Evolutionary conservation across 176 grass and related monocot genomes (phyloP).

Genomic region (Oryza punctata): DNA sequence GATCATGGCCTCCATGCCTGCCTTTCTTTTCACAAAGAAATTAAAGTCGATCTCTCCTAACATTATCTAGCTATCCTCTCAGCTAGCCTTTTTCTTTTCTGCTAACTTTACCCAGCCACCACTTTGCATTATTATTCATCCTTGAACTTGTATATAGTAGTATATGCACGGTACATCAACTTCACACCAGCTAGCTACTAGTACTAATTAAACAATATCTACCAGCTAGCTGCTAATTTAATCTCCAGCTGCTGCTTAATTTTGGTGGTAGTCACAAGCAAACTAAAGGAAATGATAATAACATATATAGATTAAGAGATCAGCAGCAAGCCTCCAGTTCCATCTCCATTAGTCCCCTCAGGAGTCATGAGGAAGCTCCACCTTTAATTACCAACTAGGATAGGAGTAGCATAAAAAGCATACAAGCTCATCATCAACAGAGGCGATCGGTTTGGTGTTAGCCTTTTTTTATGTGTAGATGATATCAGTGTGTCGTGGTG

Average conservation of each 20-base stretch:
- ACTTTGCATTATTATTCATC: neutral
- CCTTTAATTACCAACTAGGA: too few relatives aligned
- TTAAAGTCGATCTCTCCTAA: neutral
- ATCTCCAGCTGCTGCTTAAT: neutral
- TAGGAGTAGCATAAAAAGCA: too few relatives aligned
- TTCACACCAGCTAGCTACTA: too few relatives aligned
- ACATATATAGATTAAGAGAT: neutral
- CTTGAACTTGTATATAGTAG: too few relatives aligned
- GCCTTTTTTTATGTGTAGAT: too few relatives aligned
- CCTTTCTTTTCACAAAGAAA: neutral
- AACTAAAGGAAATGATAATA: neutral
- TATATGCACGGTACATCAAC: too few relatives aligned
- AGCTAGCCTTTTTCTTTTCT: neutral
- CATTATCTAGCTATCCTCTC: neutral
- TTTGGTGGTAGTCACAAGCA: neutral
- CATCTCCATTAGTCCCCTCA: neutral
- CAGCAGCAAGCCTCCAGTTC: too few relatives aligned
- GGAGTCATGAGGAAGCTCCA: too few relatives aligned
- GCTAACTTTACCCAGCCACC: neutral
- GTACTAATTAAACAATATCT: too few relatives aligned
- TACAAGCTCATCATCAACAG: too few relatives aligned
- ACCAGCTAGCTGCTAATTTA: neutral
- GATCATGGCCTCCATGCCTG: neutral
- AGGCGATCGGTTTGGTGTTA: too few relatives aligned
- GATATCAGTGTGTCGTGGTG: too few relatives aligned